These are phyloP conservation scores for Penicillium nucicola DNA, from an alignment of 495 filamentous ascomycete species.

Conservation along the genomic window DNA sequence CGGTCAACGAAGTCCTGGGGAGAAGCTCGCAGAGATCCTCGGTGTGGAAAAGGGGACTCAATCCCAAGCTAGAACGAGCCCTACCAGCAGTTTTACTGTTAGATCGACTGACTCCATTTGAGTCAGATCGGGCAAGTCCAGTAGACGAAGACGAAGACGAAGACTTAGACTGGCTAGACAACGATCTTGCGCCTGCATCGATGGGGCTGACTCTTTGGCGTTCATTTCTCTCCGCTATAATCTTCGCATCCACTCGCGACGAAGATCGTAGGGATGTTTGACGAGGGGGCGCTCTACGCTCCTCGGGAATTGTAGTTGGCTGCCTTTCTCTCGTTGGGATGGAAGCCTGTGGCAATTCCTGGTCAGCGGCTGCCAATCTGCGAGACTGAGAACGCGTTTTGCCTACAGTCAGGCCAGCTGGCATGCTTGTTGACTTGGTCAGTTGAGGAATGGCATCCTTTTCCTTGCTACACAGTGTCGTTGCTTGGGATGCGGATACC, in stretches of 20 bases:
- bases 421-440: conserved; percentile 30
- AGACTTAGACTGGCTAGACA: not conserved
- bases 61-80: conserved; percentile 38
- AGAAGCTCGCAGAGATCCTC: conserved; percentile 37
- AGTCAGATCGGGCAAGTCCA: conserved; percentile 1
- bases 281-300: conserved; percentile 5
- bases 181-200: conserved; percentile 3
- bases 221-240: conserved; percentile 8
- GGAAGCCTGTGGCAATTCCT: conserved; percentile 14
- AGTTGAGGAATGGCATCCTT: conserved; percentile 23
- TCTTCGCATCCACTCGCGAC: conserved; percentile 16
- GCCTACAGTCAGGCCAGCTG: conserved; percentile 36
- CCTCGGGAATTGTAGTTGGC: conserved; percentile 20
- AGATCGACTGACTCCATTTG: conserved; percentile 22
- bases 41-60: conserved; percentile 36
- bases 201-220: conserved; percentile 9
- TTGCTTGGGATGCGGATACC: conserved; percentile 36
- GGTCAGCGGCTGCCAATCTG: conserved; percentile 32
- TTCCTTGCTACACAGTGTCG: conserved; percentile 30
- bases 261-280: conserved; percentile 18
- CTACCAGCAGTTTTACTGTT: conserved; percentile 35
- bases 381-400: conserved; percentile 49
- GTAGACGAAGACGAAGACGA: not conserved
- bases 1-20: conserved; percentile 35
- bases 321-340: conserved; percentile 21